These are phyloP conservation scores for Trichocladium antarcticum DNA, from an alignment of 495 filamentous ascomycete species.

Conservation along the genomic window DNA sequence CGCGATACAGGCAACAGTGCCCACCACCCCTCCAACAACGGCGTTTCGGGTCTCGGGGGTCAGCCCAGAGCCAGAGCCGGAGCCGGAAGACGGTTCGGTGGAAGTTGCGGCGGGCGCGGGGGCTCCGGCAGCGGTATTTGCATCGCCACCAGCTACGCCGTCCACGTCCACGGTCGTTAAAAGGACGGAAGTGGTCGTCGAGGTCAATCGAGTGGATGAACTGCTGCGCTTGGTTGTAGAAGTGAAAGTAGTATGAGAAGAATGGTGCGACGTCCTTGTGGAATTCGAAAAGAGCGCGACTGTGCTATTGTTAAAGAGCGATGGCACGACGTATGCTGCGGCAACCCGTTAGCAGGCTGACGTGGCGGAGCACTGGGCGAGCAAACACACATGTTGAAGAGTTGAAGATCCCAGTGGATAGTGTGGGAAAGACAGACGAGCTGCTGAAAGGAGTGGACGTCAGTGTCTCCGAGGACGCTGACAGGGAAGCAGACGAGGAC, in stretches of 20 bases:
- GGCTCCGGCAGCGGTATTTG: conserved; percentile 1
- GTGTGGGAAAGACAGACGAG: conserved; percentile 34
- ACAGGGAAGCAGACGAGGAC: conserved; percentile 6
- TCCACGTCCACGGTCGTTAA: conserved; percentile 3
- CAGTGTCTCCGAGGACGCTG: conserved; percentile 22
- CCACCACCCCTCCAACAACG: conserved; percentile 56
- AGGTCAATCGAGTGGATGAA: conserved; percentile 10
- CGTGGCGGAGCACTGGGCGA: background rate
- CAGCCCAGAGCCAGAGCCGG: conserved; percentile 13
- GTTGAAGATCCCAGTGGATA: conserved; percentile 29
- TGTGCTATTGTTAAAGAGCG: conserved; percentile 34
- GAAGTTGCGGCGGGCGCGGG: background rate
- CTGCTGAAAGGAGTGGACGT: conserved; percentile 42
- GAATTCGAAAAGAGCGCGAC: conserved; percentile 21
- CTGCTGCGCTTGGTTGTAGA: conserved; percentile 14
- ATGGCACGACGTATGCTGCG: conserved; percentile 22
- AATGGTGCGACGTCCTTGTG: conserved; percentile 22
- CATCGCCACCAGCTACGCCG: conserved; percentile 6
- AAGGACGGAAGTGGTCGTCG: conserved; percentile 2
- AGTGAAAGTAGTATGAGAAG: conserved; percentile 17
- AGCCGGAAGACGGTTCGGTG: background rate
- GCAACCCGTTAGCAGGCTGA: background rate
- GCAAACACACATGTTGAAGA: conserved; percentile 30
- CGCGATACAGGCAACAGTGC: conserved; percentile 52
- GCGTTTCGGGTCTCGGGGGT: conserved; percentile 26